These are phyloP conservation scores for Globisporangium takayamanum DNA, from an alignment of 352 stramenopile species.

Conservation along the genomic window DNA sequence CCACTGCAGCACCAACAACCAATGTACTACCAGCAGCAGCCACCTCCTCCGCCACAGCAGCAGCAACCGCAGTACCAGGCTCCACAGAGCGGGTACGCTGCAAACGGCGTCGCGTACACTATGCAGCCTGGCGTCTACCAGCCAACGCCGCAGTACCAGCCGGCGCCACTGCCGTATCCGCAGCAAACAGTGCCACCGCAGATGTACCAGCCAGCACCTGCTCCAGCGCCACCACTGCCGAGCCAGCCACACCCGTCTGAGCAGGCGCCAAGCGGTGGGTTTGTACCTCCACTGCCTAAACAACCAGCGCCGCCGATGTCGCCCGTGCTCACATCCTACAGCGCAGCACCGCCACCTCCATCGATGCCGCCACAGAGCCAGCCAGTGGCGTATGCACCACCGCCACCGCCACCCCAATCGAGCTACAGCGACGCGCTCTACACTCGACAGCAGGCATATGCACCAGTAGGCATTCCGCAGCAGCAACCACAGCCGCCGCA, in stretches of 20 bases:
- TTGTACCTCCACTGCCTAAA: constrained; percentile 7
- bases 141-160: constrained; percentile 6
- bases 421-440: constrained; percentile 29
- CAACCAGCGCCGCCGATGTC: constrained; percentile 3
- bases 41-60: neutral
- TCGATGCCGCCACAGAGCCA: too few relatives aligned
- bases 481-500: constrained; percentile 3
- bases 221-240: constrained; percentile 2
- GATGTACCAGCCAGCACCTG: neutral
- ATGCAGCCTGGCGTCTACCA: neutral
- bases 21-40: constrained; percentile 11
- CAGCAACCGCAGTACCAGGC: neutral
- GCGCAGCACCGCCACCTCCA: too few relatives aligned
- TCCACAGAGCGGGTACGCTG: too few relatives aligned
- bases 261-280: neutral
- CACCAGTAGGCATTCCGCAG: constrained; percentile 14
- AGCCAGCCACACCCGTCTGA: constrained; percentile 3
- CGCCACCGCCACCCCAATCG: neutral
- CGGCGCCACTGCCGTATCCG: neutral
- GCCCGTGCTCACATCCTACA: too few relatives aligned
- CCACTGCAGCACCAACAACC: constrained; percentile 7
- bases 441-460: constrained; percentile 33
- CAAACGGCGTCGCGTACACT: too few relatives aligned
- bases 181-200: neutral
- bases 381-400: neutral